Evolutionary conservation across 257 asterid genomes (phyloP).

Genomic region (Pogostemon cablin): DNA sequence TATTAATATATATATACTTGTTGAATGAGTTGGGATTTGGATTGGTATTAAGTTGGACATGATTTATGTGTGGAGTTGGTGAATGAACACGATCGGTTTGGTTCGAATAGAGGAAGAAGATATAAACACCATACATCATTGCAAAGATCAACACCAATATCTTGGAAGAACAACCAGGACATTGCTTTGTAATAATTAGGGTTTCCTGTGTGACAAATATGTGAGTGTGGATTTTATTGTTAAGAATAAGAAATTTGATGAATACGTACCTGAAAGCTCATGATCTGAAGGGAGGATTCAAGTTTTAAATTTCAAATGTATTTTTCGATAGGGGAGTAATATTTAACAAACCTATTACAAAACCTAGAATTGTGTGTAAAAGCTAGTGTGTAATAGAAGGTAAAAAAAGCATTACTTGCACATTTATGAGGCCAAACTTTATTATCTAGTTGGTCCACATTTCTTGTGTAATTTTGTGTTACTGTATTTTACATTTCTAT

Average conservation of each 20-base stretch:
- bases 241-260: background rate
- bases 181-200: slow-evolving; percentile 7
- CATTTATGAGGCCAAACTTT: no score
- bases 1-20: background rate
- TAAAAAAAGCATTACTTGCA: no score
- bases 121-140: background rate
- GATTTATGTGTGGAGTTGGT: background rate
- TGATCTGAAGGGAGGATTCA: background rate
- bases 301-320: no score
- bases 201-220: background rate
- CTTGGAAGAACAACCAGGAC: background rate
- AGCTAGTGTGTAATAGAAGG: no score
- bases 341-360: no score
- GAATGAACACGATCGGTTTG: background rate
- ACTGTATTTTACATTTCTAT: no score
- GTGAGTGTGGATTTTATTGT: background rate
- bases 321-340: no score
- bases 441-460: no score
- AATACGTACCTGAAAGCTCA: background rate
- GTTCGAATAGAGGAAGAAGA: background rate
- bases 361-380: no score
- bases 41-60: background rate
- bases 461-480: no score
- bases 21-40: slow-evolving; percentile 4
- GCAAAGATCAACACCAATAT: background rate